A percentile compares a stretch with the other conserved stretches of the same genome.
Conservation (phyloP, 345 rosid species). For the Populus deltoides region DNA sequence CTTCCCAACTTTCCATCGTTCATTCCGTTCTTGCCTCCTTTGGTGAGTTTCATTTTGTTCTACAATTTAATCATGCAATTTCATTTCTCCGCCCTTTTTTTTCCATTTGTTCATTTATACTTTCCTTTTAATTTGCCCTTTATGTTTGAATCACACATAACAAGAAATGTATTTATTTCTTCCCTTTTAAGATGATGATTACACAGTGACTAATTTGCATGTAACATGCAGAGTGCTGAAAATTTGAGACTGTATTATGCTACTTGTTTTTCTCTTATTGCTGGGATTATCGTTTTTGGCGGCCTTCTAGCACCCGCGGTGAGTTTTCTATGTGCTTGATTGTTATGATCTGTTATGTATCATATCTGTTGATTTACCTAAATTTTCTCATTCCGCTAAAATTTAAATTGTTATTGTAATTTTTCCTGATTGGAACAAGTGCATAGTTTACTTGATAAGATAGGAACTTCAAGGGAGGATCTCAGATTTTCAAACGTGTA, state of each 20-base stretch:
- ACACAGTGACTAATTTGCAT: slow-evolving; percentile 3
- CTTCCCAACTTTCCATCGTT: slow-evolving; percentile 93
- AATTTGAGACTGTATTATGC: slow-evolving; percentile 82
- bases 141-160: background rate
- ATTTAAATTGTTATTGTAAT: too few relatives aligned
- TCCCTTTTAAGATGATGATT: slow-evolving; percentile 12
- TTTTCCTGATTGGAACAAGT: too few relatives aligned
- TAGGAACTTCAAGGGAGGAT: background rate
- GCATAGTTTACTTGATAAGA: too few relatives aligned
- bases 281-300: slow-evolving; percentile 83
- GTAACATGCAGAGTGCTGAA: slow-evolving; percentile 59
- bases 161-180: background rate
- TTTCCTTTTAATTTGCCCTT: background rate
- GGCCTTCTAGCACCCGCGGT: slow-evolving; percentile 88
- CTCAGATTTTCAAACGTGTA: background rate
- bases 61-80: background rate
- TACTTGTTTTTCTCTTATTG: slow-evolving; percentile 80
- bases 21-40: slow-evolving; percentile 93
- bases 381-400: too few relatives aligned
- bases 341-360: background rate
- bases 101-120: background rate
- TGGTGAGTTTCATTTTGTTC: slow-evolving; percentile 43
- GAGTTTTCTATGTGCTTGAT: slow-evolving; percentile 29
- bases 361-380: too few relatives aligned
- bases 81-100: background rate